Conservation (phyloP, 2,329 filamentous ascomycete genomes). For the Zymoseptoria pseudotritici region DNA sequence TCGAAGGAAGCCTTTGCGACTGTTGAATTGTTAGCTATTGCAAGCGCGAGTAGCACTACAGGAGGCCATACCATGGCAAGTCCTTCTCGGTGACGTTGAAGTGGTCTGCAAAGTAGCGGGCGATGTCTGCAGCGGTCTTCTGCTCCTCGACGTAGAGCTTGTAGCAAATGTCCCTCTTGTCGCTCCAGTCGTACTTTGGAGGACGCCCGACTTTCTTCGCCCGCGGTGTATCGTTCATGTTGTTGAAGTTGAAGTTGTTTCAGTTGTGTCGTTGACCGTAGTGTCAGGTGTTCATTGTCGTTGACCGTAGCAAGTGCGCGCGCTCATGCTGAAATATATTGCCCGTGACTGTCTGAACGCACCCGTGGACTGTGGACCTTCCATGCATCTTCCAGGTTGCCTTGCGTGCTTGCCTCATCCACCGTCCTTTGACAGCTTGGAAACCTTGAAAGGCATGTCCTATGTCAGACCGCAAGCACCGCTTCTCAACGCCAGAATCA, state of each 20-base stretch:
- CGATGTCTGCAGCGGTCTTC: slow-evolving; percentile 65
- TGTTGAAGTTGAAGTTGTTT: background rate
- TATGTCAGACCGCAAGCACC: no score
- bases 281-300: background rate
- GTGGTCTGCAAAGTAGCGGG: slow-evolving; percentile 55
- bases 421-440: no score
- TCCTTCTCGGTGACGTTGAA: slow-evolving; percentile 40
- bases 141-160: slow-evolving; percentile 71
- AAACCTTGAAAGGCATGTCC: no score
- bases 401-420: no score
- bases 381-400: no score
- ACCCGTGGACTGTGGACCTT: no score
- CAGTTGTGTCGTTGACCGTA: background rate
- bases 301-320: no score
- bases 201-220: slow-evolving; percentile 7
- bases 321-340: no score
- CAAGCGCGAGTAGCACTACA: background rate
- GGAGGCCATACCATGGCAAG: slow-evolving; percentile 54
- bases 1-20: slow-evolving; percentile 18
- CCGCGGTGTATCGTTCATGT: slow-evolving; percentile 1
- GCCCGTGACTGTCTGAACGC: no score
- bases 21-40: background rate
- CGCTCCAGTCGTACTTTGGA: slow-evolving; percentile 55
- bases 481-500: no score
- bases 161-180: slow-evolving; percentile 58